Conservation (phyloP, 768 basidiomycete genomes). For the Phanerochaete sordida region DNA sequence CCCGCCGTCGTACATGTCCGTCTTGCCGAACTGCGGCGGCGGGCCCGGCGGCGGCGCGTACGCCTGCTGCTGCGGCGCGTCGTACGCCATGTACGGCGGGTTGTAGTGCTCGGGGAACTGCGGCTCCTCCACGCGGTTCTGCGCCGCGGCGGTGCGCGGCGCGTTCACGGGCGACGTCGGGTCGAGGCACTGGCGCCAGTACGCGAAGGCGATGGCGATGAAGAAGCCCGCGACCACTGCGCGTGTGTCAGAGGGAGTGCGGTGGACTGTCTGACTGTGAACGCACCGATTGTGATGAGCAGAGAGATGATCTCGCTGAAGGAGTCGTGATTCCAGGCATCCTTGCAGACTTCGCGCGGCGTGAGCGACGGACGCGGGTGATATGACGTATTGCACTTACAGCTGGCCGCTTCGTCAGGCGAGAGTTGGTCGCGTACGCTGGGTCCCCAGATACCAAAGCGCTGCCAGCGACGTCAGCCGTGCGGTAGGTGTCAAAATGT, state of each 20-base stretch:
- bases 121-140: neutral
- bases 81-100: conserved; percentile 46
- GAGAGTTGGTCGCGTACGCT: conserved; percentile 16
- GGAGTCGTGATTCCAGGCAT: conserved; percentile 59
- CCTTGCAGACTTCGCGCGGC: conserved; percentile 52
- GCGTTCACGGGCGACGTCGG: conserved; percentile 56
- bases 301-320: conserved; percentile 66
- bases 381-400: conserved; percentile 36
- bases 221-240: conserved; percentile 60
- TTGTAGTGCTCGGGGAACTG: conserved; percentile 52
- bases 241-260: neutral
- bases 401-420: conserved; percentile 38
- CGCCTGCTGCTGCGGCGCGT: conserved; percentile 31
- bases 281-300: conserved; percentile 51
- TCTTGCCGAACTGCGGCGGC: conserved; percentile 15
- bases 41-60: conserved; percentile 28
- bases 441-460: conserved; percentile 29
- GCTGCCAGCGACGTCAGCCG: conserved; percentile 9
- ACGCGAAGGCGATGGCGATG: conserved; percentile 62
- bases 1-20: conserved; percentile 39
- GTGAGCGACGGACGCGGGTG: neutral
- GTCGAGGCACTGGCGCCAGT: conserved; percentile 72
- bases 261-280: neutral
- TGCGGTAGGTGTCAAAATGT: neutral
- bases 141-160: conserved; percentile 38